Percentiles rank a stretch among this genome's conserved stretches.
These are phyloP conservation scores for Globisporangium alternatum DNA, from an alignment of 352 stramenopile genomes.

Conservation along the genomic window DNA sequence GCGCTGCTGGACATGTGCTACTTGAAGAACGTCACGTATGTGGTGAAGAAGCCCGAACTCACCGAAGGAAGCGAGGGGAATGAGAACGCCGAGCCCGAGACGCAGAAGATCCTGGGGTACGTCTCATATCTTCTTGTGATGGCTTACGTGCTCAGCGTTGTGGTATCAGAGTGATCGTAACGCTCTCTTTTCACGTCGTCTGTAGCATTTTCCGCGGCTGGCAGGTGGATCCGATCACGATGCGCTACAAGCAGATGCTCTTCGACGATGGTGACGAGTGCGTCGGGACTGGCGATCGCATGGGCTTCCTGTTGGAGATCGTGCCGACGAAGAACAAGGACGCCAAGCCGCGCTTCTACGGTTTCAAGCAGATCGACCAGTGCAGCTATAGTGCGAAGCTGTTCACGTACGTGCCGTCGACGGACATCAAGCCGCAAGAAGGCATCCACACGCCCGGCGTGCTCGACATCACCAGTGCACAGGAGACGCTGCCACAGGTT, in stretches of 20 bases:
- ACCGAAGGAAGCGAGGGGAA: conserved; percentile 9
- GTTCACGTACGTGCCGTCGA: conserved; percentile 40
- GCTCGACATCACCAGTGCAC: conserved; percentile 56
- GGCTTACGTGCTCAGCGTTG: not conserved
- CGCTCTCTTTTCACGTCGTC: conserved; percentile 1
- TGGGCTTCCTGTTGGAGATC: conserved; percentile 51
- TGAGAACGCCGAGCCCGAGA: conserved; percentile 14
- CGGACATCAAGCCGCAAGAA: conserved; percentile 33
- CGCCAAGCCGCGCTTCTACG: conserved; percentile 39
- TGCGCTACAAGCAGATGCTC: conserved; percentile 75
- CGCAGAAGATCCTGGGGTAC: conserved; percentile 55
- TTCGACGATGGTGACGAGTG: conserved; percentile 78
- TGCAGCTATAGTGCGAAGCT: conserved; percentile 57
- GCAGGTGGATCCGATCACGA: conserved; percentile 73
- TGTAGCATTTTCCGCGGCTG: conserved; percentile 73
- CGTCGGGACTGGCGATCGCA: conserved; percentile 36
- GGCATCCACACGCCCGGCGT: conserved; percentile 70
- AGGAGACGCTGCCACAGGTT: conserved; percentile 52
- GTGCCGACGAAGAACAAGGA: conserved; percentile 40
- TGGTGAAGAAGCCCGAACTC: conserved; percentile 20
- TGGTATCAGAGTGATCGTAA: not conserved
- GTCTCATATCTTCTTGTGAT: not conserved
- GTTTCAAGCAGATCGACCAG: conserved; percentile 50
- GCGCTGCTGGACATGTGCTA: conserved; percentile 60
- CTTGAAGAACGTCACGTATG: conserved; percentile 59